These are phyloP conservation scores for Fusarium buharicum DNA, from an alignment of 2,329 filamentous ascomycete species.

Conservation along the genomic window DNA sequence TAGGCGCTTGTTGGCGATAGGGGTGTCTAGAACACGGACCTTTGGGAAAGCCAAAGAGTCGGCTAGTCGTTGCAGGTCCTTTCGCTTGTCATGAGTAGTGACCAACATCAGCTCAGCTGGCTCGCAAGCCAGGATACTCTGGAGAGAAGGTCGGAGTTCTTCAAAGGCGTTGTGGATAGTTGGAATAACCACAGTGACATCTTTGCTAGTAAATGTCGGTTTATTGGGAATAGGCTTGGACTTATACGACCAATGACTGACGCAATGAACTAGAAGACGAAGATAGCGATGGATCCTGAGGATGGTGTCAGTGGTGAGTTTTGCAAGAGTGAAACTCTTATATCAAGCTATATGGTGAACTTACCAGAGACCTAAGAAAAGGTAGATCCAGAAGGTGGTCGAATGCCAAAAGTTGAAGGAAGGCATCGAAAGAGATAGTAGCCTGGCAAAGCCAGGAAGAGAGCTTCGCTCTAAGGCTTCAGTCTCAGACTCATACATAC, in stretches of 20 bases:
- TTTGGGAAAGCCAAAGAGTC: constrained; percentile 68
- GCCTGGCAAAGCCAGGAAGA: constrained; percentile 30
- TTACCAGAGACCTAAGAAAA: constrained; percentile 61
- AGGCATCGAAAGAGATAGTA: constrained; percentile 33
- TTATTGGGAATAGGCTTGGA: constrained; percentile 84
- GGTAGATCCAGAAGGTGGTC: constrained; percentile 59
- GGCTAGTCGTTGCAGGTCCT: constrained; percentile 73
- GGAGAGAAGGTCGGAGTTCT: constrained; percentile 82
- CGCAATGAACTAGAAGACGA: constrained; percentile 83
- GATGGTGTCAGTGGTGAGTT: constrained; percentile 32
- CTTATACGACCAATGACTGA: constrained; percentile 87
- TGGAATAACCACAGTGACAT: constrained; percentile 94
- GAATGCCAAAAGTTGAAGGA: constrained; percentile 55
- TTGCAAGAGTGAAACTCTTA: neutral
- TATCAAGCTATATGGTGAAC: constrained; percentile 33
- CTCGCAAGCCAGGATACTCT: constrained; percentile 77
- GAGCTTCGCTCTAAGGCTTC: constrained; percentile 26
- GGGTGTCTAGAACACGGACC: constrained; percentile 78
- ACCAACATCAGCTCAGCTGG: constrained; percentile 83
- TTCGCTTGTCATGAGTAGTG: constrained; percentile 83
- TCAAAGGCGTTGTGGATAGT: constrained; percentile 89
- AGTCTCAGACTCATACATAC: constrained; percentile 37
- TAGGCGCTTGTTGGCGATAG: constrained; percentile 92
- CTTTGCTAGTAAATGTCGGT: constrained; percentile 79
- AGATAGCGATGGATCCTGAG: constrained; percentile 86